Evolutionary conservation across 2,329 filamentous ascomycete species (phyloP).

Genomic region (Epichloe scottii): DNA sequence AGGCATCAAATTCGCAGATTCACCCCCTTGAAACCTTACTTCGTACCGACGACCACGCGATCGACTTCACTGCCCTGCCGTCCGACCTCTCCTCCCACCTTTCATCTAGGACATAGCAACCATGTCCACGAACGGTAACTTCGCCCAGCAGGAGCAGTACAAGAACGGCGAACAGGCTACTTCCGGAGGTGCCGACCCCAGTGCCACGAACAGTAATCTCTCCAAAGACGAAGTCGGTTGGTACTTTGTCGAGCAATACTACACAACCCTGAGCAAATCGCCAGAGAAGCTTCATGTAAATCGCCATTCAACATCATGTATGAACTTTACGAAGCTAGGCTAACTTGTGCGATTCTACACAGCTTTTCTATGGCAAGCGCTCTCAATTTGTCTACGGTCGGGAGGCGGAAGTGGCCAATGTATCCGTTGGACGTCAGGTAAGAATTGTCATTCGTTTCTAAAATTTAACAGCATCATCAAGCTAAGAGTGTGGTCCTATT

Average conservation of each 20-base stretch:
- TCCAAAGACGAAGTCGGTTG: constrained; percentile 93
- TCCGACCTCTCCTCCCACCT: constrained; percentile 3
- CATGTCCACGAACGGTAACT: constrained; percentile 48
- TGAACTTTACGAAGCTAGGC: not conserved
- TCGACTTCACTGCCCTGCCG: not conserved
- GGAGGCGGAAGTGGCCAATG: constrained; percentile 77
- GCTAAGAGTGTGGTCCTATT: constrained; percentile 6
- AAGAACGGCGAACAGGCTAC: constrained; percentile 27
- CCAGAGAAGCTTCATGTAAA: constrained; percentile 82
- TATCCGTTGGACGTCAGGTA: constrained; percentile 80
- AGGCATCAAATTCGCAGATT: not conserved
- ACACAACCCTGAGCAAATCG: constrained; percentile 88
- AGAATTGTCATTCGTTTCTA: constrained; percentile 3
- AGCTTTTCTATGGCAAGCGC: constrained; percentile 91
- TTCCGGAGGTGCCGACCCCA: constrained; percentile 21
- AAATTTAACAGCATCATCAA: not conserved
- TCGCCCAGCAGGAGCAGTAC: constrained; percentile 32
- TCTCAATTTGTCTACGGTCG: constrained; percentile 90
- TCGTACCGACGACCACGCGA: not conserved
- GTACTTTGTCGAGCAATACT: constrained; percentile 99
- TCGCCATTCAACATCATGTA: constrained; percentile 6
- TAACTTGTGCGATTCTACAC: not conserved
- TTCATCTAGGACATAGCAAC: constrained; percentile 11
- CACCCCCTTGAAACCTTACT: not conserved
- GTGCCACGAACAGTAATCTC: constrained; percentile 33